Evolutionary conservation across 148 eudicot species (phyloP).

Genomic region (Fallopia convolvulus): DNA sequence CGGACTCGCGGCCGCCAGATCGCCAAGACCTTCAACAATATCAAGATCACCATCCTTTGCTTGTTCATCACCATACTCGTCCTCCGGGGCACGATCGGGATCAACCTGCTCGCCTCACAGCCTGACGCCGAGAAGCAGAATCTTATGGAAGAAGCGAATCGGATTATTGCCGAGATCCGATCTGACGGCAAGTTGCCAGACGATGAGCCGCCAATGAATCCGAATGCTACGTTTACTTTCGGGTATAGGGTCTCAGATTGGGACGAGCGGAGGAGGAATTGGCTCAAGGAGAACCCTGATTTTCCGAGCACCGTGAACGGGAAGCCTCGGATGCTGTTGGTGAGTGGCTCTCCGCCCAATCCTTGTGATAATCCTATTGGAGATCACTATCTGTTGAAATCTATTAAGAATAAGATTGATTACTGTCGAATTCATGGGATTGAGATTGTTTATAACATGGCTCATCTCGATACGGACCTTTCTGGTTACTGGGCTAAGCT

Average conservation of each 20-base stretch:
- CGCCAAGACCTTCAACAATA: slow-evolving; percentile 39
- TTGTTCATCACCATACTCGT: slow-evolving; percentile 48
- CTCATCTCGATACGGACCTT: slow-evolving; percentile 60
- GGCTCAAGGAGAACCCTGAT: slow-evolving; percentile 33
- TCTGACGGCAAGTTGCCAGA: slow-evolving; percentile 31
- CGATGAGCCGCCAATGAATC: slow-evolving; percentile 19
- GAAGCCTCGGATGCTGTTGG: slow-evolving; percentile 48
- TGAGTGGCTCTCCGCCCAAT: slow-evolving; percentile 64
- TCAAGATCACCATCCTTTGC: slow-evolving; percentile 40
- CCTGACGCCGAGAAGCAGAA: slow-evolving; percentile 16
- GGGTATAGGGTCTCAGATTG: slow-evolving; percentile 57
- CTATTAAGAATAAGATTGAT: slow-evolving; percentile 80
- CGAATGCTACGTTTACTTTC: slow-evolving; percentile 38
- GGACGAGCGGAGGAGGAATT: slow-evolving; percentile 41
- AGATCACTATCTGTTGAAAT: slow-evolving; percentile 68
- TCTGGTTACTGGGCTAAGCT: slow-evolving; percentile 80
- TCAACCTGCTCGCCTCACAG: slow-evolving; percentile 25
- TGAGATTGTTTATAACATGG: slow-evolving; percentile 73
- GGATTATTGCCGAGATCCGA: slow-evolving; percentile 45
- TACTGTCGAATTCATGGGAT: slow-evolving; percentile 75
- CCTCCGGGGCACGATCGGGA: slow-evolving; percentile 55
- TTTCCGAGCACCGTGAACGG: slow-evolving; percentile 34
- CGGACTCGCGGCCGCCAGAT: slow-evolving; percentile 28
- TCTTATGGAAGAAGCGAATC: slow-evolving; percentile 37
- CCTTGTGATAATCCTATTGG: slow-evolving; percentile 88